Evolutionary conservation across 2,329 filamentous ascomycete genomes (phyloP).

Genomic region (Neospermospora avenae): DNA sequence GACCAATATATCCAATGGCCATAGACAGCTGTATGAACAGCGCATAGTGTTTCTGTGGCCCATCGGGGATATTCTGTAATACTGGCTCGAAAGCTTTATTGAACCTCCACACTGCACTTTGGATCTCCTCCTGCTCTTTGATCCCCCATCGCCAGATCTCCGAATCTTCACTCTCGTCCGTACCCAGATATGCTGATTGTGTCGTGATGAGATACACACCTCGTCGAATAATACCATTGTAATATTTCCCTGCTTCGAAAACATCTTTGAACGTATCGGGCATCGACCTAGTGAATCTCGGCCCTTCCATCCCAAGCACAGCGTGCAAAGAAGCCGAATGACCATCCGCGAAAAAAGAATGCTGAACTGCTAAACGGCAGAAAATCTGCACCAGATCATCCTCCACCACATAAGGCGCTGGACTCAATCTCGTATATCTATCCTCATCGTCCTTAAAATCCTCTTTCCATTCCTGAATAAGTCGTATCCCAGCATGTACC

Average conservation of each 20-base stretch:
- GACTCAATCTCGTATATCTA: constrained; percentile 11
- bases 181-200: constrained; percentile 13
- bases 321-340: constrained; percentile 13
- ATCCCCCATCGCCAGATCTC: constrained; percentile 19
- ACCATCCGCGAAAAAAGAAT: constrained; percentile 20
- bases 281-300: constrained; percentile 17
- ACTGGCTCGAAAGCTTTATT: constrained; percentile 17
- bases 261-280: constrained; percentile 12
- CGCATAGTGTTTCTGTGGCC: constrained; percentile 16
- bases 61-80: constrained; percentile 2
- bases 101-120: constrained; percentile 18
- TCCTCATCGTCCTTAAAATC: constrained; percentile 12
- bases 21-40: constrained; percentile 17
- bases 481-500: constrained; percentile 20
- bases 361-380: constrained; percentile 18
- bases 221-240: constrained; percentile 20
- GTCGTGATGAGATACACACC: constrained; percentile 21
- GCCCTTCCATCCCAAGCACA: constrained; percentile 17
- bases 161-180: constrained; percentile 11
- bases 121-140: constrained; percentile 18
- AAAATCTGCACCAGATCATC: constrained; percentile 20
- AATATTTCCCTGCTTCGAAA: constrained; percentile 20
- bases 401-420: constrained; percentile 17
- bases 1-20: constrained; percentile 16
- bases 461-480: constrained; percentile 33